These are phyloP conservation scores for Cladophialophora exuberans DNA, from an alignment of 2,329 filamentous ascomycete genomes.

Conservation along the genomic window DNA sequence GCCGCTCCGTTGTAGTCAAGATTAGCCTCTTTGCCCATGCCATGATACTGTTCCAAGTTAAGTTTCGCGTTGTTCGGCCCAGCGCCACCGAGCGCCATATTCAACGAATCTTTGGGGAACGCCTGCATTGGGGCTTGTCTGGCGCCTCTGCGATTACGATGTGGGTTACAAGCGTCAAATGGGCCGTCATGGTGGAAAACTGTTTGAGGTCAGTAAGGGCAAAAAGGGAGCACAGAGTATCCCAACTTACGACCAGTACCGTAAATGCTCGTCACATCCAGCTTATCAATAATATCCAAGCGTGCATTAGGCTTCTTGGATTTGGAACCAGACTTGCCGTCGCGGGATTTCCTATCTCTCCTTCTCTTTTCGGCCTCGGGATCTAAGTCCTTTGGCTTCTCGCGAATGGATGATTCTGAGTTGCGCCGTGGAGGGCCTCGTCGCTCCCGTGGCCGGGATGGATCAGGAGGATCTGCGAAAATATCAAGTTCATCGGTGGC, in stretches of 20 bases:
- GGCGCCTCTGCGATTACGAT: slow-evolving; percentile 84
- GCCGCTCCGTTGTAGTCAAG: slow-evolving; percentile 69
- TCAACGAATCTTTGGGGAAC: slow-evolving; percentile 88
- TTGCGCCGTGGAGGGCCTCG: slow-evolving; percentile 61
- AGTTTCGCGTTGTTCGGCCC: slow-evolving; percentile 81
- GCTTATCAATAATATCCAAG: slow-evolving; percentile 91
- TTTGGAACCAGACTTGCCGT: slow-evolving; percentile 43
- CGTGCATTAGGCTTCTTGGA: slow-evolving; percentile 39
- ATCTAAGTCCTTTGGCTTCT: slow-evolving; percentile 51
- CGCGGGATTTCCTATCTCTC: slow-evolving; percentile 51
- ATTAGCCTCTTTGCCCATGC: slow-evolving; percentile 82
- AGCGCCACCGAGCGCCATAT: slow-evolving; percentile 86
- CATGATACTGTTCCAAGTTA: slow-evolving; percentile 87
- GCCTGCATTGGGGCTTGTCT: slow-evolving; percentile 92
- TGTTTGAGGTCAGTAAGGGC: slow-evolving; percentile 42
- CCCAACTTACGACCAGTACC: slow-evolving; percentile 77
- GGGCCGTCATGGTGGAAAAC: slow-evolving; percentile 98
- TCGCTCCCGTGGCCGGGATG: slow-evolving; percentile 44
- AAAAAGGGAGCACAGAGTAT: background rate
- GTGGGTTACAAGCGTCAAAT: slow-evolving; percentile 93
- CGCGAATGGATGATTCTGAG: slow-evolving; percentile 66
- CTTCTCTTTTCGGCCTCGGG: slow-evolving; percentile 56
- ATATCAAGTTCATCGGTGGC: slow-evolving; percentile 47
- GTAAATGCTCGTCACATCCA: slow-evolving; percentile 95
- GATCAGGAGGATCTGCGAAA: slow-evolving; percentile 50